A percentile compares a stretch with the other conserved stretches of the same genome.
These are phyloP conservation scores for Blastocystis sp. DNA, from an alignment of 352 stramenopile species.

Conservation along the genomic window DNA sequence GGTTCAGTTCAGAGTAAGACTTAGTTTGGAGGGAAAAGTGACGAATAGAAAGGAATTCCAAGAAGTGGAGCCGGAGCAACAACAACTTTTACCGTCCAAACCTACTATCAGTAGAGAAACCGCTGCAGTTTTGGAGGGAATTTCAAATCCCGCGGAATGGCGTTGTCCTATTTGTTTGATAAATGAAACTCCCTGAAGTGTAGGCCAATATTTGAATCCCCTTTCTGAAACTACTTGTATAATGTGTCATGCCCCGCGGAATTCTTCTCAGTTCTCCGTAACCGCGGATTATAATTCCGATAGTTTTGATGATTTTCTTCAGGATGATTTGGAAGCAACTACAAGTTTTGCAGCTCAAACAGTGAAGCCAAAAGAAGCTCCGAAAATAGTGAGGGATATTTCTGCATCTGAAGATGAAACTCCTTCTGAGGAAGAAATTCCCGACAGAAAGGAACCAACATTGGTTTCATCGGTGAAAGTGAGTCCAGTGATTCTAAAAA, in stretches of 20 bases:
- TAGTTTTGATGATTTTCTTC: background rate
- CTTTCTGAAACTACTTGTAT: background rate
- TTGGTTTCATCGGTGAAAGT: background rate
- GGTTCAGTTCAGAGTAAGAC: too few species aligned
- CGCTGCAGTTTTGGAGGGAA: background rate
- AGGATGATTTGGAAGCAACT: background rate
- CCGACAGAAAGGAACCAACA: background rate
- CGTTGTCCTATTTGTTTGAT: background rate
- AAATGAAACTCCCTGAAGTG: background rate
- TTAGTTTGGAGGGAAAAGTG: too few species aligned
- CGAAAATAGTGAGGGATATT: background rate
- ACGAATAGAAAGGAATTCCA: too few species aligned
- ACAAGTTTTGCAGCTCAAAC: background rate
- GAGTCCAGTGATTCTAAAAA: background rate
- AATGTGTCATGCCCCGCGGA: background rate
- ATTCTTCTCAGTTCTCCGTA: background rate
- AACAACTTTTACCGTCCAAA: background rate
- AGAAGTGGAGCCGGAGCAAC: background rate
- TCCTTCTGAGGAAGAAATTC: background rate
- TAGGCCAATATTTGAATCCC: constrained; percentile 28
- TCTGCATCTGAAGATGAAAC: background rate
- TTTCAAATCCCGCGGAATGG: background rate
- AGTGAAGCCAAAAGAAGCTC: background rate
- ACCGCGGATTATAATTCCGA: background rate
- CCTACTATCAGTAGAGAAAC: background rate